Base-by-base conservation (phyloP, 1,139 yeast genomes). In the Lodderomyces orthopsilosis region DNA sequence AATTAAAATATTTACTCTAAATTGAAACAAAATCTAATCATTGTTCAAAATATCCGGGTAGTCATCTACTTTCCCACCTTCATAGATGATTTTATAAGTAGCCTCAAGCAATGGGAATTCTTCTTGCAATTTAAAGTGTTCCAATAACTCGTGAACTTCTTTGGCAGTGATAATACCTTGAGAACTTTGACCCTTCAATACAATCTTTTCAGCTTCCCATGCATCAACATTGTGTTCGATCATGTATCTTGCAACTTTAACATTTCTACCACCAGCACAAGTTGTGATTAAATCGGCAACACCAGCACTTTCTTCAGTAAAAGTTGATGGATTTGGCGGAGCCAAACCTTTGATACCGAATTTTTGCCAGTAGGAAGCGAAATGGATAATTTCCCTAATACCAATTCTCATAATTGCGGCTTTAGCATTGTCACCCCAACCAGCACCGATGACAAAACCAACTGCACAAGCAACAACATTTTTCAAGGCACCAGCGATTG, bases 371-470 rank as follows among this genome's bases (percentile, higher is more conserved):
- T 70, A 69, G 12, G 69, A 63, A 15, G 77, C 74, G 57, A 73
- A 73, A 51, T 63, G 68, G 62, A 89, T 85, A 68, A 84, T 88
- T 70, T 91, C 98, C 58, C 83, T 75, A 46, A 91, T 68, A 41
- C 98, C 98, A 54, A 94, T 83, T 71, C 98, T 82, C 91, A 90
- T 89, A 57, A 91, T 81, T 41, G 97, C 97, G 41, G 96, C 86
- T 68, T 90, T 88, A 54, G 98, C 96, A 62, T 91, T 91, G 70
- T 89, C 96, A 63, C 98, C 98, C 97, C 98, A 91, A 46, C 95
- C 96, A 49, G 85, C 77, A 55, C 97, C 97, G 68, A 88, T 96
- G 49, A 90, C 96, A 61, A 90, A 86, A 43, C 97, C 98, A 45
- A 94, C 96, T 46, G 94, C 90, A 58, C 88, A 75, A 42, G 97